These are phyloP conservation scores for Musa balbisiana DNA, from an alignment of 202 grass and related monocot genomes.

Conservation along the genomic window DNA sequence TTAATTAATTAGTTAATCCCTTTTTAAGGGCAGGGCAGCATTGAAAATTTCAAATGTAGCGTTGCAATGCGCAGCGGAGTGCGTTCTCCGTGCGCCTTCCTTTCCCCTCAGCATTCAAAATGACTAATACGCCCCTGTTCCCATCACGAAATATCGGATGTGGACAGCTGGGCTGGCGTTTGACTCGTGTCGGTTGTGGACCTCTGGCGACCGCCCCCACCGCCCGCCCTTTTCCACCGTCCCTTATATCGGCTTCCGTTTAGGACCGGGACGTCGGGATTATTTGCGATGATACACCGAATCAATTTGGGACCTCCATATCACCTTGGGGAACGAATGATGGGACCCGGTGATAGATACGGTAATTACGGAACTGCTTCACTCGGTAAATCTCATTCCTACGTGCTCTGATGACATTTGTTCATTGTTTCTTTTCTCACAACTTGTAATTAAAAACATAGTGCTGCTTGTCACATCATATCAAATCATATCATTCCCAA, in stretches of 20 bases:
- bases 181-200: slow-evolving; percentile 22
- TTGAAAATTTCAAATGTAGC: not conserved
- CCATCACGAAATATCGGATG: not conserved
- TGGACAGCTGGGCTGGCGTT: not conserved
- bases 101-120: not conserved
- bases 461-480: not conserved
- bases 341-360: not conserved
- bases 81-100: slow-evolving; percentile 12
- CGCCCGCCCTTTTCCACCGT: not conserved
- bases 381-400: no score
- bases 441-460: not conserved
- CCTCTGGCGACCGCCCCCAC: slow-evolving; percentile 3
- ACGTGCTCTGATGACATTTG: no score
- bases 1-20: not conserved
- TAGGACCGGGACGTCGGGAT: not conserved
- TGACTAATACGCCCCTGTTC: slow-evolving; percentile 23
- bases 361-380: no score
- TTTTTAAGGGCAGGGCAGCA: not conserved
- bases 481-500: not conserved
- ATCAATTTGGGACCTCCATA: not conserved
- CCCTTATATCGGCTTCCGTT: no score
- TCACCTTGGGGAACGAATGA: not conserved
- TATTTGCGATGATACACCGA: not conserved
- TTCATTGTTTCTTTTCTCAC: no score
- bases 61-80: slow-evolving; percentile 15